Evolutionary conservation across 2,329 filamentous ascomycete species (phyloP).

Genomic region (Xylogone sp.): DNA sequence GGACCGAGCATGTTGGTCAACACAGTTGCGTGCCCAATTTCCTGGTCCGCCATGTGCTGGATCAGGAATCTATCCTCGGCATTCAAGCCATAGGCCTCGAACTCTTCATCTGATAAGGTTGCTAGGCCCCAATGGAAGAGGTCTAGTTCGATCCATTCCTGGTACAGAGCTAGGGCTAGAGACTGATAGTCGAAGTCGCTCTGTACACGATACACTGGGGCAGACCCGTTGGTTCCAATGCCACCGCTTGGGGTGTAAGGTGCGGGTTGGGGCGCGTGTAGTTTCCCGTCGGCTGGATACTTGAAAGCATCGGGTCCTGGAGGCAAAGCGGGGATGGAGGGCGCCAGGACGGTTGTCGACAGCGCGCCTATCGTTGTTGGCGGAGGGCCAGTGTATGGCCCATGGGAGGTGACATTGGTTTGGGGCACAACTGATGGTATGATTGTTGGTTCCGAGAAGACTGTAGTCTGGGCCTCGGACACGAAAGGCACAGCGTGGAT

Average conservation of each 20-base stretch:
- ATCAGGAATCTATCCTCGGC: constrained; percentile 68
- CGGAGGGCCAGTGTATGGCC: constrained; percentile 61
- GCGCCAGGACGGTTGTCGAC: constrained; percentile 51
- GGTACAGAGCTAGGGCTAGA: constrained; percentile 69
- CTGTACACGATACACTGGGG: constrained; percentile 71
- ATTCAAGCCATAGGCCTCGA: constrained; percentile 62
- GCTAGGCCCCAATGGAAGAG: constrained; percentile 74
- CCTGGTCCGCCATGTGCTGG: constrained; percentile 73
- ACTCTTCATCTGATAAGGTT: constrained; percentile 65
- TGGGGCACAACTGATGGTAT: not conserved
- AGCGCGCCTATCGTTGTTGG: constrained; percentile 67
- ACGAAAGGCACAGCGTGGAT: not conserved
- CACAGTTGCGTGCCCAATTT: constrained; percentile 73
- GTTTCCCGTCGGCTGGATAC: constrained; percentile 68
- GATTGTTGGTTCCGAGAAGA: constrained; percentile 42
- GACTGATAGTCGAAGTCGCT: constrained; percentile 84
- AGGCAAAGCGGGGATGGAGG: constrained; percentile 54
- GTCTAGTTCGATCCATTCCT: constrained; percentile 83
- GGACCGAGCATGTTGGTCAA: constrained; percentile 72
- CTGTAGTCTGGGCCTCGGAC: constrained; percentile 5
- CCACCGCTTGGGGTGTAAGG: constrained; percentile 73
- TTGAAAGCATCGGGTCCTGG: constrained; percentile 60
- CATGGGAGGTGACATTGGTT: constrained; percentile 55
- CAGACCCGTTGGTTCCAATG: constrained; percentile 71
- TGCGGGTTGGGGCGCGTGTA: constrained; percentile 64